Percentiles rank a stretch among this genome's conserved stretches.
These are phyloP conservation scores for Dendrocalamus sinicus DNA, from an alignment of 176 grass and related monocot species.

Conservation along the genomic window DNA sequence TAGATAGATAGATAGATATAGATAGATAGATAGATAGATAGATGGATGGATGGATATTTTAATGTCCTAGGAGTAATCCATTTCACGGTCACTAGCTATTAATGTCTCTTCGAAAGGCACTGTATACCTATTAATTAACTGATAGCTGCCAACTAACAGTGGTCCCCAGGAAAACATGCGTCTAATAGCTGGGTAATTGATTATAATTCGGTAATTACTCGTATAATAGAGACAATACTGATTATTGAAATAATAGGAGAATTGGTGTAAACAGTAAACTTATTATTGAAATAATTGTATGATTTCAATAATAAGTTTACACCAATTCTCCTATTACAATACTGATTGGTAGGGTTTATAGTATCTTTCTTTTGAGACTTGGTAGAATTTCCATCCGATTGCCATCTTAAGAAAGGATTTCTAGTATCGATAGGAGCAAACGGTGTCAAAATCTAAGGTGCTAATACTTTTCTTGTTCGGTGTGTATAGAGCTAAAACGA, in stretches of 20 bases:
- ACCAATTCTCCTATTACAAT: neutral
- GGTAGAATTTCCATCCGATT: neutral
- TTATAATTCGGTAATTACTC: neutral
- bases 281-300: neutral
- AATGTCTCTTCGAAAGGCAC: neutral
- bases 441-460: neutral
- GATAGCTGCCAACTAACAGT: conserved; percentile 21
- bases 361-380: neutral
- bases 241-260: too few relatives aligned
- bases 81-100: neutral
- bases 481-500: neutral
- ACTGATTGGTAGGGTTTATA: neutral
- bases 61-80: neutral
- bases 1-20: too few relatives aligned
- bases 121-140: neutral
- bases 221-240: neutral
- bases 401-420: neutral
- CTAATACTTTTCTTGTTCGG: neutral
- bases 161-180: neutral
- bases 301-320: neutral
- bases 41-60: too few relatives aligned
- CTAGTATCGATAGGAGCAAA: neutral
- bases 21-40: too few relatives aligned
- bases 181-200: neutral
- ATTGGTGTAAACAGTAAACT: too few relatives aligned